Evolutionary conservation across 805 yeast species (phyloP), one percentile per base, ranked within the genome.

Genomic region (Hanseniaspora occidentalis): DNA sequence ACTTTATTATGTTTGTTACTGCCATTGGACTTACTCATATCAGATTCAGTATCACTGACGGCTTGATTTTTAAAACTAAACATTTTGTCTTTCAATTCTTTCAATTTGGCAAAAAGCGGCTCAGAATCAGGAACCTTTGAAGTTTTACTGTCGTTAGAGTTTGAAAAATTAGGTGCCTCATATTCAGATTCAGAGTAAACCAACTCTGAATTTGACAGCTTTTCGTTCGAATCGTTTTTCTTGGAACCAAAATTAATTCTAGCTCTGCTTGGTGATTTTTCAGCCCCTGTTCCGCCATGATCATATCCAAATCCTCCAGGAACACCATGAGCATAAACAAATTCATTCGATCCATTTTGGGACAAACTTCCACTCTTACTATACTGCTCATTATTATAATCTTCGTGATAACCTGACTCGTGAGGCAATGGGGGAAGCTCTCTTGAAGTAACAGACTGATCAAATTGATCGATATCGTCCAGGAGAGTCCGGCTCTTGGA

Each of bases 21-120:
- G 2, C 39, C 38, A 19, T 43, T 43, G 6, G 53, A 47, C 6
- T 7, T 13, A 10, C 35, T 33, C 10, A 25, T 14, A 11, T 29
- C 21, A 4, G 34, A n/a, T 2, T 31, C 31, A 9, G 9, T 27
- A 17, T 17, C 26, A 9, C 10, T 22, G 13, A 46, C 41, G 24
- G 44, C 48, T 0, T 58, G 61, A 41, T 58, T 58, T 39, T 57
- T 58, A 40, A 60, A 58, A 2, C 52, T 56, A 38, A 57, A 57
- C 31, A 60, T 56, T 40, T 52, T 53, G 31, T 57, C 63, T 31
- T 56, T 58, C 20, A 60, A 41, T 38, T 57, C 60, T 38, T 47
- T 55, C 26, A 60, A 40, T 36, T 59, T 60, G 3, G 63, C 64
- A 48, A 60, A 58, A 42, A 57, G 53, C 11, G 56, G 57, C 38